These are phyloP conservation scores for Xylaria sp. DNA, from an alignment of 2,329 filamentous ascomycete species.

Conservation along the genomic window DNA sequence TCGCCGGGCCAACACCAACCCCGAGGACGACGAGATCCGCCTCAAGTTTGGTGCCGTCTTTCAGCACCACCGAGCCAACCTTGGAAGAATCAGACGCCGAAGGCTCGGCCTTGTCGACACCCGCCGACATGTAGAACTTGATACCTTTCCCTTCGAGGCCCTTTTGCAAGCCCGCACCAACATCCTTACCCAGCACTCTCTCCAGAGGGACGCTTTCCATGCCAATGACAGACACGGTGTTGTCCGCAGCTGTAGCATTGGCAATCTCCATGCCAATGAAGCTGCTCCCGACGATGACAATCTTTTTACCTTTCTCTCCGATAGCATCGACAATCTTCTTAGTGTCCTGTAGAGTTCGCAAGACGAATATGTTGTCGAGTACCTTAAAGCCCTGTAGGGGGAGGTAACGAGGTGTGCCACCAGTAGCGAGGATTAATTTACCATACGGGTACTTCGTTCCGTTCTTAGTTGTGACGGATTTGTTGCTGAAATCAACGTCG, in stretches of 20 bases:
- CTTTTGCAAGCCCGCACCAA: constrained; percentile 83
- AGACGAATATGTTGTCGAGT: constrained; percentile 85
- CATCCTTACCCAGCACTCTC: constrained; percentile 81
- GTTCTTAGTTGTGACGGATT: constrained; percentile 77
- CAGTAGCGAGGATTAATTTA: constrained; percentile 91
- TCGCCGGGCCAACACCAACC: constrained; percentile 87
- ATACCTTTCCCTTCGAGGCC: constrained; percentile 86
- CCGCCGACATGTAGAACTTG: constrained; percentile 84
- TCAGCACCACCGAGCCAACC: constrained; percentile 83
- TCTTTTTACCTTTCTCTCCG: constrained; percentile 86
- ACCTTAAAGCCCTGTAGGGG: constrained; percentile 88
- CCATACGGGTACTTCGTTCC: constrained; percentile 80
- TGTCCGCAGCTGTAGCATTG: constrained; percentile 80
- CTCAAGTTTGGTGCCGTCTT: constrained; percentile 84
- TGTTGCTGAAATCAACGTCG: constrained; percentile 77
- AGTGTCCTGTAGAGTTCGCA: constrained; percentile 80
- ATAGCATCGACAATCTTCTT: constrained; percentile 82
- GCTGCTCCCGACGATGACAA: constrained; percentile 89
- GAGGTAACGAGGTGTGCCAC: constrained; percentile 78
- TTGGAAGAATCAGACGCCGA: constrained; percentile 72
- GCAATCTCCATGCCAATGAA: constrained; percentile 99
- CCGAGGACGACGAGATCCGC: constrained; percentile 93
- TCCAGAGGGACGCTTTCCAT: constrained; percentile 89
- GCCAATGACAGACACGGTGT: constrained; percentile 86
- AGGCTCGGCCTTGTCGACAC: constrained; percentile 83